Conservation (phyloP, 2,329 filamentous ascomycete genomes). For the Fusarium tjaetaba region DNA sequence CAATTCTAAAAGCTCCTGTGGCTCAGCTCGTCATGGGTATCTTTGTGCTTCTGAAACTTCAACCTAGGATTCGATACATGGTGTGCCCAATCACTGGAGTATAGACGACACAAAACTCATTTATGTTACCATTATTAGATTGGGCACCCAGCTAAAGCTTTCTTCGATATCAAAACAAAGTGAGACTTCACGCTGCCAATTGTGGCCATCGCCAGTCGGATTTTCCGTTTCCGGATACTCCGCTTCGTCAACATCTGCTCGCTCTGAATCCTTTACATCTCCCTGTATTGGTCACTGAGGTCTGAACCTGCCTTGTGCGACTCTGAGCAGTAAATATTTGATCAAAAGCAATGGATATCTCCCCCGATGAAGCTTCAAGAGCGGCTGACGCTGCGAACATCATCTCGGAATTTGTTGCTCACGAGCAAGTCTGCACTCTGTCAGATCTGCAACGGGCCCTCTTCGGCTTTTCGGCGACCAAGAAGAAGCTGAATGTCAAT, state of each 20-base stretch:
- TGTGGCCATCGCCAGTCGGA: not conserved
- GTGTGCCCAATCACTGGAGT: not conserved
- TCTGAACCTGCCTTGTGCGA: not conserved
- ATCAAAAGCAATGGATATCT: not conserved
- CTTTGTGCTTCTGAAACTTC: not conserved
- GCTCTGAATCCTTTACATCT: not conserved
- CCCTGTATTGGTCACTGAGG: not conserved
- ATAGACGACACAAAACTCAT: not conserved
- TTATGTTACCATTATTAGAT: not conserved
- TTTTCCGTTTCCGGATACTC: conserved; percentile 26
- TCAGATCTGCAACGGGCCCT: conserved; percentile 10
- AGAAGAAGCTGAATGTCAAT: not conserved
- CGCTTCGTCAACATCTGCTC: not conserved
- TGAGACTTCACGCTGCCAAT: not conserved
- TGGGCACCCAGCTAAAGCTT: not conserved
- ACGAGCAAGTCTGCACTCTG: conserved; percentile 16
- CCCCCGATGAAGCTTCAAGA: not conserved
- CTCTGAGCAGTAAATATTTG: not conserved
- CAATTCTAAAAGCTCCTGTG: not conserved
- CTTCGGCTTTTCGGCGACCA: not conserved
- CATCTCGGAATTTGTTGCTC: conserved; percentile 28
- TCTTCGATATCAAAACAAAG: not conserved
- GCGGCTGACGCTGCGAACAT: conserved; percentile 18
- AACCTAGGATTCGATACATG: not conserved
- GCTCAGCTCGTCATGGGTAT: not conserved